A percentile compares a stretch with the other conserved stretches of the same genome.
Evolutionary conservation across 805 yeast genomes (phyloP).

Genomic region (Helenozyma baotianmanensis): DNA sequence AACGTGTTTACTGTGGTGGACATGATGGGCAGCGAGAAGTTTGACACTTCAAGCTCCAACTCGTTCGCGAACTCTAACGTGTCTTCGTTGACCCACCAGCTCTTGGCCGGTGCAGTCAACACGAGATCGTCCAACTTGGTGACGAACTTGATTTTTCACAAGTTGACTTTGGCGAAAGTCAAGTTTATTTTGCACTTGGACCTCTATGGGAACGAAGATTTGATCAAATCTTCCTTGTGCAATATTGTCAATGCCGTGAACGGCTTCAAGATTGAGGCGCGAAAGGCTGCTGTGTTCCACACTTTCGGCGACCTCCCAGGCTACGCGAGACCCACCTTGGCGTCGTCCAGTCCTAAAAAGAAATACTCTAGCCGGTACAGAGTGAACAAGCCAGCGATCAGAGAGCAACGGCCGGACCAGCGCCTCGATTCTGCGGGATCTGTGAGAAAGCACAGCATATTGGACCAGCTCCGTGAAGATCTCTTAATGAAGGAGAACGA

Average conservation of each 20-base stretch:
- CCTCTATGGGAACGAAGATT: constrained; percentile 19
- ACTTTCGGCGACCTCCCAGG: constrained; percentile 14
- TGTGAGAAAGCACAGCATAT: too few species aligned
- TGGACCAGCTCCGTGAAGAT: too few species aligned
- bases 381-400: too few species aligned
- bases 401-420: too few species aligned
- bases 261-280: constrained; percentile 6
- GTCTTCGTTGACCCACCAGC: constrained; percentile 25
- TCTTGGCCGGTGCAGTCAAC: constrained; percentile 8
- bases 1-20: constrained; percentile 22
- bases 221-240: constrained; percentile 23
- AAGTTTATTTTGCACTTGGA: constrained; percentile 26
- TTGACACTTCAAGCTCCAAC: constrained; percentile 12
- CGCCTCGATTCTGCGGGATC: too few species aligned
- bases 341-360: constrained; percentile 18
- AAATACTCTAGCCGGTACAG: not conserved
- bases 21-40: constrained; percentile 28
- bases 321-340: constrained; percentile 31
- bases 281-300: not conserved
- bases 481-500: too few species aligned
- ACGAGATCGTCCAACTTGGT: constrained; percentile 24
- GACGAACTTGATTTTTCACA: constrained; percentile 24
- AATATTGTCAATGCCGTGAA: constrained; percentile 22
- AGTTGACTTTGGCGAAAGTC: constrained; percentile 7
- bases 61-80: constrained; percentile 24